These are phyloP conservation scores for Cyclanthera cordifolia DNA, from an alignment of 306 rosid species.

Conservation along the genomic window DNA sequence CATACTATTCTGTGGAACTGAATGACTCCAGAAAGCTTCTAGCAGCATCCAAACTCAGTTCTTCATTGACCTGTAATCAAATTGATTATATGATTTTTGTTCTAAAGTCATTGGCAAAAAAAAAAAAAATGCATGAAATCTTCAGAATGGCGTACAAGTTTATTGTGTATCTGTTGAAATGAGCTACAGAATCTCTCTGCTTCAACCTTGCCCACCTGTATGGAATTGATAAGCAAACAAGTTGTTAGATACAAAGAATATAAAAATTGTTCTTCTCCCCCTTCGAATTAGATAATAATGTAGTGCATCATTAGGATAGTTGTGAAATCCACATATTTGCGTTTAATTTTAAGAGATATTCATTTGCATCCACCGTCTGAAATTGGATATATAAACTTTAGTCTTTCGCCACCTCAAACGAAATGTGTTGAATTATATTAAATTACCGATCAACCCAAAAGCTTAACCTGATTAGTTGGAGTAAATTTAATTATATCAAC, in stretches of 20 bases:
- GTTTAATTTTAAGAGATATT: background rate
- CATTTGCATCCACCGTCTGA: background rate
- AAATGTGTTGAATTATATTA: too few relatives aligned
- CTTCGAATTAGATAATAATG: background rate
- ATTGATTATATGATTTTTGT: background rate
- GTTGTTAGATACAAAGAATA: background rate
- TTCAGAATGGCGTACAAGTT: conserved; percentile 1
- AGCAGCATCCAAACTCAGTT: conserved; percentile 56
- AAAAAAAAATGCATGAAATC: background rate
- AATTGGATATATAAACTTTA: background rate
- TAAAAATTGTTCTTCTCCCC: background rate
- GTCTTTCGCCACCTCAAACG: background rate
- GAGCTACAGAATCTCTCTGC: conserved; percentile 6
- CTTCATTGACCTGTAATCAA: conserved; percentile 26
- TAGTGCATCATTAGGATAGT: background rate
- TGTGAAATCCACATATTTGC: background rate
- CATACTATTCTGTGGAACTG: conserved; percentile 16
- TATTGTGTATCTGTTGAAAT: conserved; percentile 10
- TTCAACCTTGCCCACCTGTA: conserved; percentile 8
- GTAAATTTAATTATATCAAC: too few relatives aligned
- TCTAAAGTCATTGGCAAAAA: background rate
- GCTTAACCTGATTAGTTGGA: too few relatives aligned
- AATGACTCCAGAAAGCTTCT: conserved; percentile 32
- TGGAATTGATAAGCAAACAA: background rate
- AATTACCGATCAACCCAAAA: too few relatives aligned